Evolutionary conservation across 2,329 filamentous ascomycete species (phyloP), one percentile per base, ranked within the genome.

Genomic region (Hypomyces perniciosus): DNA sequence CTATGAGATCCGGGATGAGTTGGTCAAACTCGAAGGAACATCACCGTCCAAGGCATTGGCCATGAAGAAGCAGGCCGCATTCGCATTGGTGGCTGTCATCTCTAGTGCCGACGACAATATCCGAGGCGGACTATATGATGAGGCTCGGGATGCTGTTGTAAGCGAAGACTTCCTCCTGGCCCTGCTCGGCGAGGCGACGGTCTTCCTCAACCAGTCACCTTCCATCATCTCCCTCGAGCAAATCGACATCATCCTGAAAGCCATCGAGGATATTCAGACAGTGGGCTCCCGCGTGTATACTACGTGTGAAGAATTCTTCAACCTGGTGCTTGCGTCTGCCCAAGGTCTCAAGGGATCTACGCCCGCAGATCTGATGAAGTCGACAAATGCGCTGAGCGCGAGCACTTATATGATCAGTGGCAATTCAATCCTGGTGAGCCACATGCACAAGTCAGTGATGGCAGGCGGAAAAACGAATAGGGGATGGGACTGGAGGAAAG

Each of bases 31-130:
- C n/a, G 60, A 64, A 30, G 60, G 58, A 4, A 55, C 63, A 37
- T 62, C 66, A 1, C 46, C 62, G 4, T 54, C 65, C 27, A 71
- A 72, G 52, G 77, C 83, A 0, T 70, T 84, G 26, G 75, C 79
- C 9, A 75, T 85, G 20, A 86, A 84, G 57, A 80, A 82, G 49
- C 81, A 86, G 57, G 78, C 91, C 5, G 88, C 86, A 0, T 76
- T 80, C 40, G 85, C 89, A 1, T 74, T 97, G 45, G 76, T 89
- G 40, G 86, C 89, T n/a, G 85, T 95, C 52, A 87, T 96, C 59
- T 81, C 85, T 48, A 93, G 88, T 63, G 86, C 92, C 2, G 86
- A 88, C 51, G 90, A 96, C 66, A 92, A 89, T 64, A 95, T 97
- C 60, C 87, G 88, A 51, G 92, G 92, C 50, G 92, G 92, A 1